phyloP scores from a whole-genome alignment of 345 rosid species.

The Lepidium africanum region DNA sequence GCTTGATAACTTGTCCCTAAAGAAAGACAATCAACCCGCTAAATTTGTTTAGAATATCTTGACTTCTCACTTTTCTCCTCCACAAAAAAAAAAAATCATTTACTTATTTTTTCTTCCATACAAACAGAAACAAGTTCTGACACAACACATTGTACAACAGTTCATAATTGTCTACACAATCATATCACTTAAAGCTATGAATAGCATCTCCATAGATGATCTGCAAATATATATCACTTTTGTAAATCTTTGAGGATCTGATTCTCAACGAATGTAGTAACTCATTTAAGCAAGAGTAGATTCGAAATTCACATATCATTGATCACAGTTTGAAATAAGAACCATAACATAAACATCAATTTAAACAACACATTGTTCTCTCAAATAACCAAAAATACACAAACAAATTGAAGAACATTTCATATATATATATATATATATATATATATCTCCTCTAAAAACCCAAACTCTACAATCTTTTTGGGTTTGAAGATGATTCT shows the following conservation, averaged over 20 bases:
- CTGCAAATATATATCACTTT: not conserved
- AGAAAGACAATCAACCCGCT: slow-evolving; percentile 11
- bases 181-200: not conserved
- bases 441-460: not conserved
- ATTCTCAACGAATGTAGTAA: not conserved
- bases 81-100: not conserved
- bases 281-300: not conserved
- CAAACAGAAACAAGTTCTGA: not conserved
- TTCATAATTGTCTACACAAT: not conserved
- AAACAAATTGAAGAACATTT: not conserved
- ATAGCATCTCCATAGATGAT: not conserved
- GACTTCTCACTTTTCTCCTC: not conserved
- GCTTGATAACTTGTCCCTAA: slow-evolving; percentile 13
- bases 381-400: not conserved
- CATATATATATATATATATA: no score
- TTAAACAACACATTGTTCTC: not conserved
- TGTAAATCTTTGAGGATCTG: not conserved
- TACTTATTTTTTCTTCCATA: not conserved
- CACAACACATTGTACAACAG: not conserved
- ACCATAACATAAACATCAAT: not conserved
- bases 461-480: not conserved
- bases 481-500: not conserved
- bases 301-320: not conserved
- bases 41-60: slow-evolving; percentile 2
- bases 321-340: not conserved